Conservation (phyloP, 2,329 filamentous ascomycete species). For the Pseudogymnoascus sp. region DNA sequence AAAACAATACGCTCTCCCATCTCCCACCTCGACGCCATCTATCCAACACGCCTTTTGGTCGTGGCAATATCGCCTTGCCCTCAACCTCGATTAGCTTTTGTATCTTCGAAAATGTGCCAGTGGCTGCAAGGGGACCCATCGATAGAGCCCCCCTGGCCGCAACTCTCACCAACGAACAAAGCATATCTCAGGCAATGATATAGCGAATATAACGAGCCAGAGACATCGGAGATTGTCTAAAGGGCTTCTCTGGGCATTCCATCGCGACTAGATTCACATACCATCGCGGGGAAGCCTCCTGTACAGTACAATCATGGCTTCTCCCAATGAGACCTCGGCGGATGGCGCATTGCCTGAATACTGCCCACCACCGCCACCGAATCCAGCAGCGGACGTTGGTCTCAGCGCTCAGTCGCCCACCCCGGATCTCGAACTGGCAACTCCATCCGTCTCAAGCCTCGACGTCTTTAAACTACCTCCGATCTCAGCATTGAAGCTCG, state of each 20-base stretch:
- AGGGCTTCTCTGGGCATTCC: background rate
- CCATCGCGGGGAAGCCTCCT: background rate
- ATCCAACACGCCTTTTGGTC: background rate
- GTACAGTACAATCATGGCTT: background rate
- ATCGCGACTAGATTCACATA: background rate
- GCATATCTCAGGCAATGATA: background rate
- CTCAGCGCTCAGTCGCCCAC: conserved; percentile 16
- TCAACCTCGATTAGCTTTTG: background rate
- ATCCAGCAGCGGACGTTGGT: conserved; percentile 24
- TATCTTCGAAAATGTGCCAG: conserved; percentile 5
- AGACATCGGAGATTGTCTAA: background rate
- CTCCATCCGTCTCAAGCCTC: conserved; percentile 35
- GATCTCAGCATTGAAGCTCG: conserved; percentile 66
- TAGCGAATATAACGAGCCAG: background rate
- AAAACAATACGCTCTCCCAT: background rate
- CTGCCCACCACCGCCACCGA: conserved; percentile 23
- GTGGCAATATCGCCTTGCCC: background rate
- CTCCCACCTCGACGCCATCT: background rate
- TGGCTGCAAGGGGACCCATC: conserved; percentile 3
- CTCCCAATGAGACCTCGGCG: background rate
- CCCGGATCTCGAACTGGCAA: conserved; percentile 18
- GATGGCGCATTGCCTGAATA: conserved; percentile 15
- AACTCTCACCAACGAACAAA: background rate
- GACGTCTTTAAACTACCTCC: conserved; percentile 68
- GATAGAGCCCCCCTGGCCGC: conserved; percentile 8